phyloP scores from a whole-genome alignment of 345 rosid species.

The Corchorus olitorius region DNA sequence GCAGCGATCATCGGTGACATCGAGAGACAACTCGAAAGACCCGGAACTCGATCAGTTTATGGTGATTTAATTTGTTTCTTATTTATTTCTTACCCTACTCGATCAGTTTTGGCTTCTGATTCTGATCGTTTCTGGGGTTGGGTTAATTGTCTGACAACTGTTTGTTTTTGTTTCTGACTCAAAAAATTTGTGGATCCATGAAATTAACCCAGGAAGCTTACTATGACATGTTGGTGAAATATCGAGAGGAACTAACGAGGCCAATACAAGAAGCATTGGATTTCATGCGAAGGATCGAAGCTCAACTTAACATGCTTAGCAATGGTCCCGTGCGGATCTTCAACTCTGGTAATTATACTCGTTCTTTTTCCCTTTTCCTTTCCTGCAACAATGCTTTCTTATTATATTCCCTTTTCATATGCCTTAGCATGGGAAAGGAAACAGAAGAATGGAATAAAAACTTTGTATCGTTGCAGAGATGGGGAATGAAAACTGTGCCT shows the following conservation, averaged over 20 bases:
- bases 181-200: constrained; percentile 15
- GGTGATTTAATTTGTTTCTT: constrained; percentile 43
- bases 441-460: constrained; percentile 7
- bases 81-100: background rate
- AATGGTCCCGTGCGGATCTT: constrained; percentile 74
- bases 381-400: background rate
- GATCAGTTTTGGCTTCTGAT: background rate
- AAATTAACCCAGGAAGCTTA: constrained; percentile 72
- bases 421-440: constrained; percentile 11
- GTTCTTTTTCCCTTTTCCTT: background rate
- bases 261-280: constrained; percentile 98
- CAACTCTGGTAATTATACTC: constrained; percentile 57
- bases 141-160: background rate
- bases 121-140: constrained; percentile 1
- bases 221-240: constrained; percentile 91
- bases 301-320: constrained; percentile 79
- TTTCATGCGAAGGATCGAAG: constrained; percentile 94
- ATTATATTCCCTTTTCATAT: background rate
- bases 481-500: background rate
- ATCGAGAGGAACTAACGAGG: constrained; percentile 85
- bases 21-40: constrained; percentile 60
- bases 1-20: constrained; percentile 46
- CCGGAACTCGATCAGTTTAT: constrained; percentile 98
- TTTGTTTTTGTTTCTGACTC: background rate
- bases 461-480: constrained; percentile 24